phyloP scores from a whole-genome alignment of 2,329 filamentous ascomycete species.

The Sphaerulina populicola region DNA sequence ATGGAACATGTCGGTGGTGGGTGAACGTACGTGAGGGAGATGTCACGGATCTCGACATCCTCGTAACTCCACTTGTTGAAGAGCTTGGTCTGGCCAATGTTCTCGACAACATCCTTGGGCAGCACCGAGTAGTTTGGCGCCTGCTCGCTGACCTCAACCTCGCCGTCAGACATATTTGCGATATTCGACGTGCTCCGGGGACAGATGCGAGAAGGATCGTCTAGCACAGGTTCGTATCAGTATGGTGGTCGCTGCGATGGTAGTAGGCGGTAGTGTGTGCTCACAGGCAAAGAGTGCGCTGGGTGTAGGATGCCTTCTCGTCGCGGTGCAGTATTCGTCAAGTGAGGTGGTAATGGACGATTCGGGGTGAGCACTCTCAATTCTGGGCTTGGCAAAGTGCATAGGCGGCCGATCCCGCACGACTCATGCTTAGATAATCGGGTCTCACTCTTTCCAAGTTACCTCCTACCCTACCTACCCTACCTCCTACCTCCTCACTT shows the following conservation, averaged over 20 bases:
- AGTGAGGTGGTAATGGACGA: neutral
- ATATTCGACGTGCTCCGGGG: constrained; percentile 10
- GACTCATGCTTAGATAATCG: too few relatives aligned
- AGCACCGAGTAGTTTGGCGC: constrained; percentile 68
- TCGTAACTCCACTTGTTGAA: constrained; percentile 99
- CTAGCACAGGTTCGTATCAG: constrained; percentile 3
- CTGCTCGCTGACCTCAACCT: constrained; percentile 85
- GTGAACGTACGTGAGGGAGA: constrained; percentile 88
- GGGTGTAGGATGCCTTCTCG: constrained; percentile 10
- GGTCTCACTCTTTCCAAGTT: too few relatives aligned
- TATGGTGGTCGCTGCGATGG: neutral
- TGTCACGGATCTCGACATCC: constrained; percentile 99
- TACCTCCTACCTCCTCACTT: too few relatives aligned
- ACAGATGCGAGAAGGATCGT: constrained; percentile 7
- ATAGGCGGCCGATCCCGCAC: too few relatives aligned
- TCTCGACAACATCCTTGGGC: constrained; percentile 82
- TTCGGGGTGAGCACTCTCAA: too few relatives aligned
- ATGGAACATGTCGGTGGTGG: neutral
- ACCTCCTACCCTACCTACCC: too few relatives aligned
- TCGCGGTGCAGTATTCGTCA: constrained; percentile 7
- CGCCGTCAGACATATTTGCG: constrained; percentile 83
- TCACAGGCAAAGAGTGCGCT: constrained; percentile 8
- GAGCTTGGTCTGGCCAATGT: constrained; percentile 88
- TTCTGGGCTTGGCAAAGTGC: too few relatives aligned
- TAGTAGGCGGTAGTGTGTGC: neutral